Evolutionary conservation across 2,329 filamentous ascomycete genomes (phyloP).

Genomic region (Trichoderma arundinaceum): DNA sequence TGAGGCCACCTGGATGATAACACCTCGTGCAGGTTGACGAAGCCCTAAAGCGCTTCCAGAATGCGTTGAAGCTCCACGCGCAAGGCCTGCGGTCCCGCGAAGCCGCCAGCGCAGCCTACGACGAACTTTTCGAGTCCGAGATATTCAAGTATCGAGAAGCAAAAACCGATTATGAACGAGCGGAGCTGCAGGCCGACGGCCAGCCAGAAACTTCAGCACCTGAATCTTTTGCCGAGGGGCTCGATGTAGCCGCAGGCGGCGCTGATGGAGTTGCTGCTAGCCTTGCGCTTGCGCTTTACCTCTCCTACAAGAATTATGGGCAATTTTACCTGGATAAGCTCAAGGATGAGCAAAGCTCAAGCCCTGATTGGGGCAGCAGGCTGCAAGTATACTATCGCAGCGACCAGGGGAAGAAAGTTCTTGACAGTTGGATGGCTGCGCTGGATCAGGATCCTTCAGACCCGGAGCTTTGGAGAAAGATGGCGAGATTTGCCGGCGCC

Average conservation of each 20-base stretch:
- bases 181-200: constrained; percentile 61
- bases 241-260: constrained; percentile 64
- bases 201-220: constrained; percentile 48
- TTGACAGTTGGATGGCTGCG: constrained; percentile 63
- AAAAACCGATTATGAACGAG: constrained; percentile 79
- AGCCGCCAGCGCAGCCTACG: constrained; percentile 81
- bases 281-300: constrained; percentile 85
- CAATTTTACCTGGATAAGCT: constrained; percentile 81
- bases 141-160: constrained; percentile 94
- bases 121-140: constrained; percentile 84
- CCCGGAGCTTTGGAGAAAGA: constrained; percentile 68
- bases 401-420: constrained; percentile 51
- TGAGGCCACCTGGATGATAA: background rate
- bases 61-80: constrained; percentile 86
- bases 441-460: constrained; percentile 70
- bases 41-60: constrained; percentile 92
- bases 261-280: constrained; percentile 79
- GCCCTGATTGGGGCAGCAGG: constrained; percentile 57
- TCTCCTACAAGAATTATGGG: constrained; percentile 94
- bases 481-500: constrained; percentile 63
- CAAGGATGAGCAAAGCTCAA: constrained; percentile 45
- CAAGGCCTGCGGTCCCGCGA: constrained; percentile 78
- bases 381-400: constrained; percentile 40
- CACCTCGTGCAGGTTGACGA: constrained; percentile 75
- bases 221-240: constrained; percentile 56